A percentile compares a stretch with the other conserved stretches of the same genome.
These are phyloP conservation scores for Aotearoamyces nothofagi DNA, from an alignment of 2,329 filamentous ascomycete species.

Conservation along the genomic window DNA sequence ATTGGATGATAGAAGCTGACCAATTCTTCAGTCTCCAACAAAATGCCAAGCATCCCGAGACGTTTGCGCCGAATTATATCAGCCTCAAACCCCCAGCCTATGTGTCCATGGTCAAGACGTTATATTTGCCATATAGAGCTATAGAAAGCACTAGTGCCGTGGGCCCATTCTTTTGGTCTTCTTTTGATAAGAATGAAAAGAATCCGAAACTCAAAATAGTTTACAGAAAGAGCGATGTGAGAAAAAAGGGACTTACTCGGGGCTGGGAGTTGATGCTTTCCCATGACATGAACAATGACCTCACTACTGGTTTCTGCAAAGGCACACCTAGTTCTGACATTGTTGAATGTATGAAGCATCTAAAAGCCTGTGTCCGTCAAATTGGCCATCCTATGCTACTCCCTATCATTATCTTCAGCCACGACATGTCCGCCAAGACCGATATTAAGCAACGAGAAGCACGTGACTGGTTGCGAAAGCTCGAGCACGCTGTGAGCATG, in stretches of 20 bases:
- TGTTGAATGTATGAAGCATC: constrained; percentile 30
- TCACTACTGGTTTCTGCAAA: constrained; percentile 47
- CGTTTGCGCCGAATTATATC: constrained; percentile 38
- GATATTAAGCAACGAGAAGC: constrained; percentile 48
- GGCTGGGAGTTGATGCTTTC: constrained; percentile 52
- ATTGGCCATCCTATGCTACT: constrained; percentile 44
- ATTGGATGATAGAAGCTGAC: not conserved
- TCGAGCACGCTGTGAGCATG: constrained; percentile 48
- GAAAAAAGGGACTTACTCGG: constrained; percentile 46
- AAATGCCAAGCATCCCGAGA: constrained; percentile 37
- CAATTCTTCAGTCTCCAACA: constrained; percentile 9
- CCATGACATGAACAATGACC: constrained; percentile 35
- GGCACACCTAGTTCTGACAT: constrained; percentile 44
- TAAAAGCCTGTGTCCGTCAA: constrained; percentile 34
- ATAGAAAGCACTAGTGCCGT: constrained; percentile 44
- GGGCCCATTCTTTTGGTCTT: constrained; percentile 48
- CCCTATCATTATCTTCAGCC: constrained; percentile 41
- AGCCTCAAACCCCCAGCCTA: constrained; percentile 35
- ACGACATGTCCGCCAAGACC: constrained; percentile 38
- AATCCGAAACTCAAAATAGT: constrained; percentile 44
- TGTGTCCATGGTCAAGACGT: constrained; percentile 35
- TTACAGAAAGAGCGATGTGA: constrained; percentile 49
- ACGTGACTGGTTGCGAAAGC: constrained; percentile 42
- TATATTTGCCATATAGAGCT: constrained; percentile 37
- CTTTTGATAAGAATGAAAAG: constrained; percentile 38